These are phyloP conservation scores for Cyclocybe aegerita DNA, from an alignment of 768 basidiomycete species.

Conservation along the genomic window DNA sequence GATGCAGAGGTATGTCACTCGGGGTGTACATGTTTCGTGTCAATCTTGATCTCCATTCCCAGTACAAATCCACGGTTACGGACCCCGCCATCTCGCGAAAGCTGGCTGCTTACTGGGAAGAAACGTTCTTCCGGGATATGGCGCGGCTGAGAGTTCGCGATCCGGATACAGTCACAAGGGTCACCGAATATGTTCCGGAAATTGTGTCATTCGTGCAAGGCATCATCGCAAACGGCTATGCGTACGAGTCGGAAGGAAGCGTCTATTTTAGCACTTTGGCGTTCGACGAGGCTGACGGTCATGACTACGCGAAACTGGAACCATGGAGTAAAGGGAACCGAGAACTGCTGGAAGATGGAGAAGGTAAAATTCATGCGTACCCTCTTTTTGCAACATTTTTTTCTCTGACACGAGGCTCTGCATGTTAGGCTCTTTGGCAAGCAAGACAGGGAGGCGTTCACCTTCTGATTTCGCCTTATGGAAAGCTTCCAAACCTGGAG, in stretches of 20 bases:
- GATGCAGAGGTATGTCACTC: conserved; percentile 64
- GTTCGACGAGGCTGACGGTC: conserved; percentile 75
- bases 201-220: conserved; percentile 86
- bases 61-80: conserved; percentile 80
- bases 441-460: conserved; percentile 67
- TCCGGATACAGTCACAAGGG: conserved; percentile 90
- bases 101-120: conserved; percentile 87
- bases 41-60: conserved; percentile 8
- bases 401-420: background rate
- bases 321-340: conserved; percentile 96
- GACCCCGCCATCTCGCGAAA: conserved; percentile 85
- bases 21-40: background rate
- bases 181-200: conserved; percentile 96
- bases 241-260: conserved; percentile 65
- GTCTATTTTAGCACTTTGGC: conserved; percentile 88
- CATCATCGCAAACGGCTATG: conserved; percentile 86
- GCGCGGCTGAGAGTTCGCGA: conserved; percentile 78
- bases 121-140: conserved; percentile 92
- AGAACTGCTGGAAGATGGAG: conserved; percentile 86
- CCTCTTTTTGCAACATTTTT: background rate
- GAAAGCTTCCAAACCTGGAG: conserved; percentile 96
- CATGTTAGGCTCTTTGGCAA: conserved; percentile 36
- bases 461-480: conserved; percentile 94
- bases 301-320: conserved; percentile 92
- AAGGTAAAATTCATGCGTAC: conserved; percentile 52